Base-by-base conservation (phyloP, 257 asterid genomes). In the Salvia miltiorrhiza region DNA sequence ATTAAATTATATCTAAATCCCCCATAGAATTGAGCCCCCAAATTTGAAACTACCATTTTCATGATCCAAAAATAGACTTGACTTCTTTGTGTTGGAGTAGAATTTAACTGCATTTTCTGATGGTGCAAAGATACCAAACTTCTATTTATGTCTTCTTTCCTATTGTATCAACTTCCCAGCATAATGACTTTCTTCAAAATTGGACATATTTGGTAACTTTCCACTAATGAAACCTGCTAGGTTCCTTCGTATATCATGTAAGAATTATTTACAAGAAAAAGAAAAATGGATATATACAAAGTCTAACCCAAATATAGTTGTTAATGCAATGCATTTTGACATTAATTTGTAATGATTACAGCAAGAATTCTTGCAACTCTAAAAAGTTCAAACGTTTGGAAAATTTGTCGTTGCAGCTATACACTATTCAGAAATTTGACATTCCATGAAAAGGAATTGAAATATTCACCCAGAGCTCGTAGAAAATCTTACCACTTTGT, bases 51-150 rank as follows among this genome's bases (percentile, higher is more conserved):
- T 13, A 4, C 33, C 40, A 12, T 37, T 35, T 21, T 9, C 21
- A 35, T 17, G 67, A 13, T 35, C 52, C 45, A 41, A 69, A 35
- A 11, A 39, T 73, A 41, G 57, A 44, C 0, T 10, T 37, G 30
- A 54, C 37, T 39, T 59, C 40, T 13, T 5, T 21, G n/a, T 53
- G 7, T 61, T 50, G 4, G 45, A 35, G 65, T 28, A 44, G 9
- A 56, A 57, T 39, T 9, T 49, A 54, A 72, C 56, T 63, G 73
- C 60, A 65, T 23, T 21, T 39, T 55, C 5, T 16, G 41, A 1
- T 65, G 64, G 77, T 81, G 89, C 83, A 45, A 3, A 62, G 43
- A 40, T 54, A 71, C 86, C 89, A 52, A 81, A 79, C 78, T 65
- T 30, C 20, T 21, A 43, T 58, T 44, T 35, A 40, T 71, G 47